Conservation (phyloP, 345 rosid species). For the Mallotus nudiflorus region DNA sequence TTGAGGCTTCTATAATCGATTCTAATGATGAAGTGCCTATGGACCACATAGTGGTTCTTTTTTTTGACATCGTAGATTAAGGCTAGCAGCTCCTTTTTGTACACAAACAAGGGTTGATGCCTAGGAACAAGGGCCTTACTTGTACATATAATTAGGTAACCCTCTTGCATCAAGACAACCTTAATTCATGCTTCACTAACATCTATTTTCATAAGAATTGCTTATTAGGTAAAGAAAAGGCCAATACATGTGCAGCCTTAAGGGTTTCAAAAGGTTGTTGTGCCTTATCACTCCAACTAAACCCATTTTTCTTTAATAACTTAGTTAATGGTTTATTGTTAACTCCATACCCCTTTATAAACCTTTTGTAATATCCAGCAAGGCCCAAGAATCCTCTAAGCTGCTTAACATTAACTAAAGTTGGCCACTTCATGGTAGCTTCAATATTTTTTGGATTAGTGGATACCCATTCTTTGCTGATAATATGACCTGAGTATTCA, state of each 20-base stretch:
- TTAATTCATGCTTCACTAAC: not conserved
- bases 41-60: not conserved
- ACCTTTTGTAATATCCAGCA: not conserved
- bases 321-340: not conserved
- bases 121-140: not conserved
- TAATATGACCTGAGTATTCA: too few species aligned
- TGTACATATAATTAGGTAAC: not conserved
- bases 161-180: not conserved
- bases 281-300: not conserved
- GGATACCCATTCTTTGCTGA: too few species aligned
- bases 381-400: not conserved
- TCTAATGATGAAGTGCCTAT: slow-evolving; percentile 6
- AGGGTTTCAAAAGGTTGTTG: not conserved
- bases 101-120: not conserved
- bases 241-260: too few species aligned
- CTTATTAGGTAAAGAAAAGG: too few species aligned
- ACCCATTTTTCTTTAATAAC: not conserved
- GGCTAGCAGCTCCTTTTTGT: not conserved
- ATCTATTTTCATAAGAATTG: too few species aligned
- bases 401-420: not conserved
- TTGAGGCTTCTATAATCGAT: too few species aligned
- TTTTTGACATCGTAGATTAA: not conserved
- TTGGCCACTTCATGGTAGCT: not conserved
- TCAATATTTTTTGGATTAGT: too few species aligned
- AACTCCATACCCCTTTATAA: not conserved